Percentiles rank a stretch among this genome's conserved stretches.
Evolutionary conservation across 768 basidiomycete genomes (phyloP).

Genomic region (Mrakia frigida): DNA sequence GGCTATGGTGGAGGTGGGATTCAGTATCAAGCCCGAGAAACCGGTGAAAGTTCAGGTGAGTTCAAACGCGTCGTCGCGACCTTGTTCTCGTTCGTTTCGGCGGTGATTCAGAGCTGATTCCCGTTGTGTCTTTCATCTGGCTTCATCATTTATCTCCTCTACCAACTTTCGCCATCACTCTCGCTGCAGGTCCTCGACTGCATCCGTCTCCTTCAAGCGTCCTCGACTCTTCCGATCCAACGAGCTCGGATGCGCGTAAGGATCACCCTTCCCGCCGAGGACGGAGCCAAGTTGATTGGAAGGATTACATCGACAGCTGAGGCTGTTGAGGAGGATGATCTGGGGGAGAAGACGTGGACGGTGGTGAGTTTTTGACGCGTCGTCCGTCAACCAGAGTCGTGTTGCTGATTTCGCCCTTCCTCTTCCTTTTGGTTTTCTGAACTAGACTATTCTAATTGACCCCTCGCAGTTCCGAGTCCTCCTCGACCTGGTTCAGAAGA

Average conservation of each 20-base stretch:
- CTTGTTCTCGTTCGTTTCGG: not conserved
- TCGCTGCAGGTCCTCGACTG: conserved; percentile 70
- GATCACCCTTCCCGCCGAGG: conserved; percentile 63
- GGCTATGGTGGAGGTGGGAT: conserved; percentile 91
- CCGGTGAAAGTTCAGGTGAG: conserved; percentile 87
- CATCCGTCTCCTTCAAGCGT: conserved; percentile 74
- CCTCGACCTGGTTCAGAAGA: conserved; percentile 74
- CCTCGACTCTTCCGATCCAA: conserved; percentile 84
- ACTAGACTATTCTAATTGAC: conserved; percentile 81
- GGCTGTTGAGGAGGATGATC: conserved; percentile 76
- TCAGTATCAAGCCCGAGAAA: conserved; percentile 81
- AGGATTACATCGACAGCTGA: conserved; percentile 68
- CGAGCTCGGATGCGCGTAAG: conserved; percentile 88
- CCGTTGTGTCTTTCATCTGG: too few species aligned
- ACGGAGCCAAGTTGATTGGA: conserved; percentile 64
- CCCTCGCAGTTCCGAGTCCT: conserved; percentile 84
- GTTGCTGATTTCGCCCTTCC: not conserved
- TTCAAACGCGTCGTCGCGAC: not conserved
- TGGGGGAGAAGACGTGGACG: conserved; percentile 71
- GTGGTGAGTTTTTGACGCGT: conserved; percentile 54
- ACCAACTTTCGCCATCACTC: not conserved
- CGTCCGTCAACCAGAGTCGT: too few species aligned
- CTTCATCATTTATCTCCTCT: too few species aligned
- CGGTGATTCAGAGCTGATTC: too few species aligned
- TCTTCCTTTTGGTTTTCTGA: not conserved